These are phyloP conservation scores for Picocystis salinarum DNA, from an alignment of 139 green algal species.

Conservation along the genomic window DNA sequence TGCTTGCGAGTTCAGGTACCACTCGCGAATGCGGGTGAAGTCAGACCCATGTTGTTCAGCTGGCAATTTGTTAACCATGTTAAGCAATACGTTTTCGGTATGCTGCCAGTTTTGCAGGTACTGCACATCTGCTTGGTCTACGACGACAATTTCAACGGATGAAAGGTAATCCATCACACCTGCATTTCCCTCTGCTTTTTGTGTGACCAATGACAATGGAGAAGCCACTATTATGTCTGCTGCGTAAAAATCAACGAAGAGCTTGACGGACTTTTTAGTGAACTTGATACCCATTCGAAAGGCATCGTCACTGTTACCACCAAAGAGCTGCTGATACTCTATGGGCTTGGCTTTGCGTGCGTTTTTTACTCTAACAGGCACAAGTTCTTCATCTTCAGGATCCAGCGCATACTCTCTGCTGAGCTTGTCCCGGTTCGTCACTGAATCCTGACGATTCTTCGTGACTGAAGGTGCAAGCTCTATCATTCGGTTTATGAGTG, in stretches of 20 bases:
- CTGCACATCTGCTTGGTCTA: slow-evolving; percentile 72
- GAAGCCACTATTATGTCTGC: slow-evolving; percentile 85
- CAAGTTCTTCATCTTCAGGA: slow-evolving; percentile 6
- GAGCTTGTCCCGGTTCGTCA: slow-evolving; percentile 11
- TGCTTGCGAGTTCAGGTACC: slow-evolving; percentile 29
- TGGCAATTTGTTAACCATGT: slow-evolving; percentile 62
- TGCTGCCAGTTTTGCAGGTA: slow-evolving; percentile 71
- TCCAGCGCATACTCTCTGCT: slow-evolving; percentile 5
- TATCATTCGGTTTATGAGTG: slow-evolving; percentile 36
- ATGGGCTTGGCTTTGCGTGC: slow-evolving; percentile 31
- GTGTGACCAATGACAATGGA: slow-evolving; percentile 68
- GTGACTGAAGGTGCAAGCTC: slow-evolving; percentile 26
- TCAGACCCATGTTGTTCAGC: slow-evolving; percentile 59
- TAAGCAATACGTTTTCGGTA: slow-evolving; percentile 43
- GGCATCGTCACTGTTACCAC: slow-evolving; percentile 83
- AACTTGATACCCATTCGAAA: slow-evolving; percentile 88
- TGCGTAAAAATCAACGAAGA: slow-evolving; percentile 68
- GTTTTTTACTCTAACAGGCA: slow-evolving; percentile 17
- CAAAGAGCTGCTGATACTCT: slow-evolving; percentile 65
- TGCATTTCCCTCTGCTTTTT: slow-evolving; percentile 5
- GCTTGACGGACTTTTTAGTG: slow-evolving; percentile 37
- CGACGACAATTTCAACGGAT: slow-evolving; percentile 69
- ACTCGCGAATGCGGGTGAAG: slow-evolving; percentile 79
- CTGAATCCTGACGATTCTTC: too few relatives aligned
- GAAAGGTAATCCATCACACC: slow-evolving; percentile 66